Evolutionary conservation across 371 early-diverging fungal species (phyloP).

Genomic region (Rozella allomycis): DNA sequence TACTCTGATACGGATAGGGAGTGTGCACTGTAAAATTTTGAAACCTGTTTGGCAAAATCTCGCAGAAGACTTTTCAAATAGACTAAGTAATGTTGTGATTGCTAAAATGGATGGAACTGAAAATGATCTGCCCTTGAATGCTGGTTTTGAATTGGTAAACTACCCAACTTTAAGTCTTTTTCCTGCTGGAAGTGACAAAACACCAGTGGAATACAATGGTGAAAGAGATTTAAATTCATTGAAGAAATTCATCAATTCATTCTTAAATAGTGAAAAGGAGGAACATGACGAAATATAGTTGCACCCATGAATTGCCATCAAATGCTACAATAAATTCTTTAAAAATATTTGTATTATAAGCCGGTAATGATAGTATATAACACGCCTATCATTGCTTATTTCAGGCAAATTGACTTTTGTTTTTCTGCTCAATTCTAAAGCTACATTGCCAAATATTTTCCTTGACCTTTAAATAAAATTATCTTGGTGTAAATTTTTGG

Average conservation of each 20-base stretch:
- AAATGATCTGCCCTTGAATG: conserved; percentile 67
- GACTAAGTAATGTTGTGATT: neutral
- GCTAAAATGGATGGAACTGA: conserved; percentile 49
- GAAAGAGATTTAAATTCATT: conserved; percentile 54
- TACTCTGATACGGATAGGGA: conserved; percentile 26
- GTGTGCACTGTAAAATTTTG: conserved; percentile 76
- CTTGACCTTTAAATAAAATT: too few species aligned
- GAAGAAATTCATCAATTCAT: conserved; percentile 49
- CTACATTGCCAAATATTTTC: too few species aligned
- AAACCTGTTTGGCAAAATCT: conserved; percentile 11
- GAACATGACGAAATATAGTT: too few species aligned
- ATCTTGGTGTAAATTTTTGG: too few species aligned
- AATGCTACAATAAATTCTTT: too few species aligned
- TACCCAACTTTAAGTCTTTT: conserved; percentile 88
- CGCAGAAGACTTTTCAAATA: neutral
- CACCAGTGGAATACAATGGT: conserved; percentile 58
- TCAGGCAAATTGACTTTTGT: too few species aligned
- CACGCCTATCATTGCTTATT: too few species aligned
- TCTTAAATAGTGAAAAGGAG: too few species aligned
- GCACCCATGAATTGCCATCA: too few species aligned
- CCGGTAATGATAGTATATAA: too few species aligned
- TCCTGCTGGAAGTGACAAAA: conserved; percentile 57
- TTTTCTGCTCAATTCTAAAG: too few species aligned
- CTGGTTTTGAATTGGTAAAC: conserved; percentile 22
- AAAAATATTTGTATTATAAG: too few species aligned